Base-by-base conservation (phyloP, 129 eudicot genomes). In the Flaveria robusta region DNA sequence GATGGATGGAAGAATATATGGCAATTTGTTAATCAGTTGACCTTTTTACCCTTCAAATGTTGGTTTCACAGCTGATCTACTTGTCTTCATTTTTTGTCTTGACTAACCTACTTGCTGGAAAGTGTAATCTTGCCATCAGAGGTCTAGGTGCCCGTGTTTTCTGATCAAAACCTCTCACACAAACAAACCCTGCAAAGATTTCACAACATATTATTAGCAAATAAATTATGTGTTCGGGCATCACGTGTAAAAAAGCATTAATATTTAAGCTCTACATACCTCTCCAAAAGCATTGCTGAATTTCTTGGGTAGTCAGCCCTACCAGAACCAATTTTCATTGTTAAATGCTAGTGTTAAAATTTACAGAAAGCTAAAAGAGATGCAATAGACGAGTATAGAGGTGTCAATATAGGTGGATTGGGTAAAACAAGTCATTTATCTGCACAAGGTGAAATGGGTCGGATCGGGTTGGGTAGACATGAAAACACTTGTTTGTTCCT, bases 281-380 rank as follows among this genome's bases (percentile, higher is more conserved):
- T 92, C 81, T 92, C 98, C 98, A 93, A 83, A 93, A 93, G 85
- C 96, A 88, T 75, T 77, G 74, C 52, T 93, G 98, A 82, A 93
- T 90, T 50, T 70, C 86, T 73, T 87, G 89, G 9, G 92, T 90
- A 31, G 89, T 81, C 81, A 93, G 75, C 58, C 98, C 98, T 93
- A 80, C 23, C 54, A 81, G 24, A 86, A 75, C 56, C 58, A 81
- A 31, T 18, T 19, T 54, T 34, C 58, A 58, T 60, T 49, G 77
- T 75, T 37, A 81, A 27, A 23, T 63, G 26, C 29, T 70, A 50
- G 43, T 16, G 3, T 54, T 41, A 50, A n/a, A 63, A 66, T 41
- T 22, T 54, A 76, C 3, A 39, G 68, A 54, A 16, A 23, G 29
- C 42, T 37, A 67, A 67, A 50, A 77, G 9, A 69, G 63, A 77